Percentiles rank a stretch among this genome's conserved stretches.
phyloP scores from a whole-genome alignment of 2,329 filamentous ascomycete genomes.

The Pezicula rhizophila region DNA sequence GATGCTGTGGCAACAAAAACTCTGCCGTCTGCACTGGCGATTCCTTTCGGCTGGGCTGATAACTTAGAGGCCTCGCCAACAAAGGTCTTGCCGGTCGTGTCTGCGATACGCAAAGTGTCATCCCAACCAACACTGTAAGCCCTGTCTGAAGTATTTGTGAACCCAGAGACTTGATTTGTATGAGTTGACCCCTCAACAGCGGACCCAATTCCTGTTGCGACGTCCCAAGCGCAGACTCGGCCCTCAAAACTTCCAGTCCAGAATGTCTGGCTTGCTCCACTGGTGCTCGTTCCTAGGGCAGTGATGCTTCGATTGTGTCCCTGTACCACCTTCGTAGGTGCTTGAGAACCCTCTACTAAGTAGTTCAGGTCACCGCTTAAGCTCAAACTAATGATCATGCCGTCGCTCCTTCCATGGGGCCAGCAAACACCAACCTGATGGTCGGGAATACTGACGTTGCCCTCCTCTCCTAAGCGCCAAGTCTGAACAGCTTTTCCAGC shows the following conservation, averaged over 20 bases:
- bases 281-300: slow-evolving; percentile 55
- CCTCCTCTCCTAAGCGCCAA: slow-evolving; percentile 79
- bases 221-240: slow-evolving; percentile 77
- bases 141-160: slow-evolving; percentile 55
- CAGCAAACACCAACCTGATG: slow-evolving; percentile 95
- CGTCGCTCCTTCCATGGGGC: slow-evolving; percentile 75
- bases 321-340: slow-evolving; percentile 67
- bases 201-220: slow-evolving; percentile 60
- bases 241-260: slow-evolving; percentile 94
- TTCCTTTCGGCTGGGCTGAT: slow-evolving; percentile 72
- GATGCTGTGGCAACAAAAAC: slow-evolving; percentile 46
- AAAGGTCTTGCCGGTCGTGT: slow-evolving; percentile 70
- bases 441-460: slow-evolving; percentile 63
- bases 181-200: slow-evolving; percentile 75
- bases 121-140: slow-evolving; percentile 94
- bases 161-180: slow-evolving; percentile 77
- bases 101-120: slow-evolving; percentile 76
- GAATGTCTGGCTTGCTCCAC: slow-evolving; percentile 50
- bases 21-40: slow-evolving; percentile 47
- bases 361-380: slow-evolving; percentile 89
- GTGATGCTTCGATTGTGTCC: slow-evolving; percentile 93
- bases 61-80: slow-evolving; percentile 62
- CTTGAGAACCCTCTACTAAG: slow-evolving; percentile 63
- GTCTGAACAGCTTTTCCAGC: slow-evolving; percentile 69
- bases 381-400: slow-evolving; percentile 83